Base-by-base conservation (phyloP, 164 flowering plant genomes). In the Chloranthus sessilifolius region DNA sequence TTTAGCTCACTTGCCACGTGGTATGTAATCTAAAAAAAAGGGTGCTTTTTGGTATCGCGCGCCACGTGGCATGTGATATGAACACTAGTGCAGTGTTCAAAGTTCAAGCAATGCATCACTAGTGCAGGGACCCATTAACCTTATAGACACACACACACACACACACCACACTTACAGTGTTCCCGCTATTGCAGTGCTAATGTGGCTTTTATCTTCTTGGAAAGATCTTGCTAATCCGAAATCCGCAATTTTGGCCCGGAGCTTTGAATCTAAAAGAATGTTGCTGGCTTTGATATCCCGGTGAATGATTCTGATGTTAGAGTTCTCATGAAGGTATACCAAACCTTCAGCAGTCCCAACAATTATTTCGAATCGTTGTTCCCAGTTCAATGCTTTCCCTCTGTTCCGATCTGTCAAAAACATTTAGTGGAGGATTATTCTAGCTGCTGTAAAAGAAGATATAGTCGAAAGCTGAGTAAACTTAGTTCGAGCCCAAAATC, bases 131-230 rank as follows among this genome's bases (percentile, higher is more conserved):
- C 1, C 3, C 26, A 21, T 21, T 9, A 11, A 1, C 45, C 4
- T 42, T 5, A 17, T 15, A 25, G 29, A 47, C 27, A 37, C 24
- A 16, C 41, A 24, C 44, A 10, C 39, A 33, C 7, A 40, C 38
- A 28, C 41, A 8, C 3, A n/a, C 8, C 36, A 34, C 22, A 60
- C 90, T 75, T 55, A 91, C 96, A 88, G 49, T 43, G 96, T 91
- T 66, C 94, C 98, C 8, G 98, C 96, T 58, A 88, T 79, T 53
- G 83, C 96, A 2, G 98, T 91, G 70, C 86, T 91, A 49, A 85
- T 88, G 73, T 88, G 96, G 65, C 96, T 85, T 69, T 80, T 76
- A 58, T 91, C 88, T 53, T 76, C 98, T 69, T 88, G 73, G 60
- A 88, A 88, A 44, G 69, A 79, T 56, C 79, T 73, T 3, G 89